Percentiles rank a stretch among this genome's conserved stretches.
phyloP scores from a whole-genome alignment of 352 stramenopile species.

The Pythium pyrilobum region DNA sequence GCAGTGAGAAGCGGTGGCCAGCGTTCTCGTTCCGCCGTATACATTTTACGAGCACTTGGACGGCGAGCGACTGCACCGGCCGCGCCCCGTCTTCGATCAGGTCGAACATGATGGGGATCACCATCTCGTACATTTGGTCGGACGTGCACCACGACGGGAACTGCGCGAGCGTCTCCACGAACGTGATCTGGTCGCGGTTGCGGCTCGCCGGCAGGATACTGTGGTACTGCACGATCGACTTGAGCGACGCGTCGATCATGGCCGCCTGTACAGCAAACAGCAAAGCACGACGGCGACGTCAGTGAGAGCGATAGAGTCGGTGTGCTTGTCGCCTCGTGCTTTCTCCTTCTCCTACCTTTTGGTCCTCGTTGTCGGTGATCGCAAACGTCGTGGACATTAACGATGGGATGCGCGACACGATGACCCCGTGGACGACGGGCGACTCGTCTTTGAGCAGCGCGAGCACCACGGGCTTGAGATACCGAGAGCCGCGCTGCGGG shows the following conservation, averaged over 20 bases:
- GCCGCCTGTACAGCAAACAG: slow-evolving; percentile 20
- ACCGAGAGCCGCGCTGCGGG: slow-evolving; percentile 50
- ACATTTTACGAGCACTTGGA: slow-evolving; percentile 57
- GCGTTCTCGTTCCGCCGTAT: slow-evolving; percentile 66
- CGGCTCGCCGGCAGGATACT: slow-evolving; percentile 52
- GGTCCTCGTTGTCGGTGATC: slow-evolving; percentile 46
- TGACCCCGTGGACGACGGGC: slow-evolving; percentile 49
- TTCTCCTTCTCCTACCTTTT: slow-evolving; percentile 46
- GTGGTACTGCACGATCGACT: slow-evolving; percentile 72
- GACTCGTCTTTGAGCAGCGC: slow-evolving; percentile 65
- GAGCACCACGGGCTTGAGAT: slow-evolving; percentile 52
- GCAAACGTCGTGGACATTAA: slow-evolving; percentile 49
- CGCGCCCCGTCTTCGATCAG: slow-evolving; percentile 70
- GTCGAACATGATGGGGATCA: slow-evolving; percentile 75
- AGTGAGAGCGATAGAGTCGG: too few species aligned
- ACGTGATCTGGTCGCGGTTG: slow-evolving; percentile 63
- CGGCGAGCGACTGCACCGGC: slow-evolving; percentile 62
- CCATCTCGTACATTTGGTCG: slow-evolving; percentile 62
- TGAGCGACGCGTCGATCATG: slow-evolving; percentile 53
- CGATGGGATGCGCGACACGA: slow-evolving; percentile 44
- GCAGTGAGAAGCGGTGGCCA: slow-evolving; percentile 62
- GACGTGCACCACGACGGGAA: slow-evolving; percentile 57
- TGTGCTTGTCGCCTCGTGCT: too few species aligned
- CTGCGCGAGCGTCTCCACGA: slow-evolving; percentile 55
- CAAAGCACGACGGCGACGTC: not conserved